Evolutionary conservation across 1,284 basidiomycete species (phyloP).

Genomic region (Ustilago loliicola): DNA sequence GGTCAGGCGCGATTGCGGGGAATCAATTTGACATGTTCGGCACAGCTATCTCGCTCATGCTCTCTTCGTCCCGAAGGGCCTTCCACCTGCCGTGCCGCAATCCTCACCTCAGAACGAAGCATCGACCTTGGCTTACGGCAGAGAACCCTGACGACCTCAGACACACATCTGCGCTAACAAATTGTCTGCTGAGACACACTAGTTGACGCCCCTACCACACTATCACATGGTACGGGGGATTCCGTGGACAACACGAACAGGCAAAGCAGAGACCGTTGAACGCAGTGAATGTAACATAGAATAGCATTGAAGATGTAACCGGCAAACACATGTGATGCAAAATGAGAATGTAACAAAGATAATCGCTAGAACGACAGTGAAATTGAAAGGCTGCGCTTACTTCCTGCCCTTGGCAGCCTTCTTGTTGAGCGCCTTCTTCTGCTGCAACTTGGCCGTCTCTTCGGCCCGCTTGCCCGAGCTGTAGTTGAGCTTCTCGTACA

Average conservation of each 20-base stretch:
- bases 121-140: not conserved
- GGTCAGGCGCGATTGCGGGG: slow-evolving; percentile 7
- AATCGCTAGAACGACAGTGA: not conserved
- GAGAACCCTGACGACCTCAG: not conserved
- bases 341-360: not conserved
- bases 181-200: not conserved
- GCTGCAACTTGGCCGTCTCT: slow-evolving; percentile 74
- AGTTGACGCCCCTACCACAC: not conserved
- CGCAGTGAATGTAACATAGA: not conserved
- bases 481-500: slow-evolving; percentile 96
- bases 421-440: slow-evolving; percentile 63
- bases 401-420: slow-evolving; percentile 39
- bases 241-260: too few relatives aligned
- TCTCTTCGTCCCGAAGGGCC: not conserved
- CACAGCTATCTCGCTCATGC: slow-evolving; percentile 6
- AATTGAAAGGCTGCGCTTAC: slow-evolving; percentile 1
- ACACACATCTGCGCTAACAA: too few relatives aligned
- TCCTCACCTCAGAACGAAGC: not conserved
- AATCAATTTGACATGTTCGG: slow-evolving; percentile 4
- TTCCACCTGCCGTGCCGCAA: too few relatives aligned
- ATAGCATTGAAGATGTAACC: slow-evolving; percentile 1
- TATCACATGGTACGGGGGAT: too few relatives aligned
- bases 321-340: not conserved
- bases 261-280: not conserved
- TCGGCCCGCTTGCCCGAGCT: slow-evolving; percentile 82